Percentiles rank a stretch among this genome's conserved stretches.
phyloP scores from a whole-genome alignment of 2,329 filamentous ascomycete genomes.

The Hypoxylon sp. region DNA sequence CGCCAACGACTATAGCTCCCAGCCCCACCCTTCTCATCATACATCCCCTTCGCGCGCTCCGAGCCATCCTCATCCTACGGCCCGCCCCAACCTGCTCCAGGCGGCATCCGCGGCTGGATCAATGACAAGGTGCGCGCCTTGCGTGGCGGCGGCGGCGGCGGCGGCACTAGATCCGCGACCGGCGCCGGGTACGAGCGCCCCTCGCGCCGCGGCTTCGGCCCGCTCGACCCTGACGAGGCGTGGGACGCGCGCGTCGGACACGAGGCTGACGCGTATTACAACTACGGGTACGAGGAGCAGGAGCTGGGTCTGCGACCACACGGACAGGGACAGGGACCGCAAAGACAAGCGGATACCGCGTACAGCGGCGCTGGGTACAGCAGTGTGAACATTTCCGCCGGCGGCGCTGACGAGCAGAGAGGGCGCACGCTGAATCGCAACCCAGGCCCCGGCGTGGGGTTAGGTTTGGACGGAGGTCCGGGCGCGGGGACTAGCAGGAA shows the following conservation, averaged over 20 bases:
- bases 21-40: slow-evolving; percentile 75
- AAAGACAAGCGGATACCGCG: slow-evolving; percentile 63
- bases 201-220: slow-evolving; percentile 68
- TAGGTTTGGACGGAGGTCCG: slow-evolving; percentile 48
- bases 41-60: slow-evolving; percentile 77
- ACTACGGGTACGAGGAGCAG: slow-evolving; percentile 78
- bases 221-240: slow-evolving; percentile 85
- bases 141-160: slow-evolving; percentile 71
- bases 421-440: slow-evolving; percentile 63
- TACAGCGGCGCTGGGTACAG: slow-evolving; percentile 74
- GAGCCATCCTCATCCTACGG: slow-evolving; percentile 63
- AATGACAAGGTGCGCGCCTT: slow-evolving; percentile 75
- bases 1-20: slow-evolving; percentile 68
- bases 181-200: slow-evolving; percentile 77
- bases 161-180: slow-evolving; percentile 75
- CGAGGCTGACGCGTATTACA: slow-evolving; percentile 75
- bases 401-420: slow-evolving; percentile 55
- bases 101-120: slow-evolving; percentile 81
- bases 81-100: slow-evolving; percentile 68
- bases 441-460: slow-evolving; percentile 58
- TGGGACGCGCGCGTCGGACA: slow-evolving; percentile 86
- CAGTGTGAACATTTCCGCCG: slow-evolving; percentile 37
- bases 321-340: slow-evolving; percentile 68
- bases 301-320: slow-evolving; percentile 70
- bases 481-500: background rate